Evolutionary conservation across 805 yeast genomes (phyloP), one percentile per base, ranked within the genome.

Genomic region (Saccharomycopsis sp.): DNA sequence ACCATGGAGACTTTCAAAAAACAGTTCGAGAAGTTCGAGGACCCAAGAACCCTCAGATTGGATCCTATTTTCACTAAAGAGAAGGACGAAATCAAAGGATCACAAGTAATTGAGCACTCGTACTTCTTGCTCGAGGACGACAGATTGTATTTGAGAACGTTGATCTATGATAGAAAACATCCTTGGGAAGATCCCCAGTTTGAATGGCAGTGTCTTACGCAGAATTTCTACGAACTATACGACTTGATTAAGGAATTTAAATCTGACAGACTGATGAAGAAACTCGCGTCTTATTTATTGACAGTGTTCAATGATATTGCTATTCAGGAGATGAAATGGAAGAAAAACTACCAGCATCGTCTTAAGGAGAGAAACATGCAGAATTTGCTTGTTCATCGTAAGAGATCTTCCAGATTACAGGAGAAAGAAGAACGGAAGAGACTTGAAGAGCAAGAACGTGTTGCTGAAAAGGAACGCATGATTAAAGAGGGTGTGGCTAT

Each of bases 321-420:
- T 0, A 65, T 63, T 7, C 75, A 74, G 59, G 89, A 85, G 65
- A 63, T 81, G 47, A 77, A 75, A 59, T 82, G 81, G 64, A 73
- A 89, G 62, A 80, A 77, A 64, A 78, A 77, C 59, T 73, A 83
- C 17, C 67, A 78, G 29, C 81, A 80, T 62, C 74, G 87, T 64
- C 80, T 78, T 64, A 84, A 82, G 67, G 89, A 85, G 58, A 77
- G 80, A 52, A 84, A 86, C 63, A 76, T 87, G 78, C 81, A 80
- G 53, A 79, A 78, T 22, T 69, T 88, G 57, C 70, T 88, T 66
- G 84, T 84, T 2, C 81, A 87, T 58, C 77, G 94, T 65, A 87
- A 88, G 65, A 77, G 89, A 63, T 87, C 93, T 0, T 82, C 90
- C 1, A 78, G 94, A 70, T 70, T 88, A 51, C 88, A 85, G 64